Evolutionary conservation across 2,329 filamentous ascomycete species (phyloP).

Genomic region (Trichoderma endophyticum): DNA sequence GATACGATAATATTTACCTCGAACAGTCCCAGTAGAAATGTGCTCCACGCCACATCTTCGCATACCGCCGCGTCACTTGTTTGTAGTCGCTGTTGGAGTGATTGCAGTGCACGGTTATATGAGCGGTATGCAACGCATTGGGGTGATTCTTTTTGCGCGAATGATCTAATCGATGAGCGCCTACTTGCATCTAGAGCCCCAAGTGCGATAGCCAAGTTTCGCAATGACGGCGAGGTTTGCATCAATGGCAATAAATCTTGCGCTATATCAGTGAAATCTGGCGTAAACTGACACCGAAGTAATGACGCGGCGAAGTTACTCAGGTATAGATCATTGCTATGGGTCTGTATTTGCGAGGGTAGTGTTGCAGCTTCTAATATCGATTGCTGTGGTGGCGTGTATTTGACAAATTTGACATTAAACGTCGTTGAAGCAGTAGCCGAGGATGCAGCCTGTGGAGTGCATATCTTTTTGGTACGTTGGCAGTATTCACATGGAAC

Average conservation of each 20-base stretch:
- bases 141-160: background rate
- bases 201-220: slow-evolving; percentile 24
- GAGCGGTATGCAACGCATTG: slow-evolving; percentile 19
- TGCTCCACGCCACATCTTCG: slow-evolving; percentile 26
- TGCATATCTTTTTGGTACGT: slow-evolving; percentile 26
- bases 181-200: slow-evolving; percentile 29
- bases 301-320: slow-evolving; percentile 24
- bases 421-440: background rate
- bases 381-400: background rate
- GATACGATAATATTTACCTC: slow-evolving; percentile 21
- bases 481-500: slow-evolving; percentile 28
- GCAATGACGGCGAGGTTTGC: slow-evolving; percentile 18
- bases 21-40: slow-evolving; percentile 28
- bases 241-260: slow-evolving; percentile 24
- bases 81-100: slow-evolving; percentile 19
- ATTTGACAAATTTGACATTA: slow-evolving; percentile 19
- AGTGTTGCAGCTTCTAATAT: background rate
- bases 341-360: background rate
- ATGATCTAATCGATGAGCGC: background rate
- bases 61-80: background rate
- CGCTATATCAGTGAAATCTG: slow-evolving; percentile 2
- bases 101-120: slow-evolving; percentile 24
- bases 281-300: slow-evolving; percentile 23
- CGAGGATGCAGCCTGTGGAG: background rate
- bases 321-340: slow-evolving; percentile 9